Evolutionary conservation across 768 basidiomycete genomes (phyloP).

Genomic region (Leccinum incarnatum): DNA sequence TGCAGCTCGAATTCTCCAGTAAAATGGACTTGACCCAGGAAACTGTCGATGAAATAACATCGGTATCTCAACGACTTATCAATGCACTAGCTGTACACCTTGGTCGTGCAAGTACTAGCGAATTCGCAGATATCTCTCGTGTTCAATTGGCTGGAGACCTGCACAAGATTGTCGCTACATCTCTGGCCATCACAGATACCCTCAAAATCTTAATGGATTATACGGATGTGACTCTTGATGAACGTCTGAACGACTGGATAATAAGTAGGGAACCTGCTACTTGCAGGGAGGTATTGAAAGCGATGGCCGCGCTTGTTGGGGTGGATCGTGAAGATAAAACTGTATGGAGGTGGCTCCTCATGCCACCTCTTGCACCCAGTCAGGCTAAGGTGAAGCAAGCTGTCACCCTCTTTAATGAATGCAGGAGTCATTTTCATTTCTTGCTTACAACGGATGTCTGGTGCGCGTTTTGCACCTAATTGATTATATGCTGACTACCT

Average conservation of each 20-base stretch:
- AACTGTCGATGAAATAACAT: not conserved
- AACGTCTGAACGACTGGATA: not conserved
- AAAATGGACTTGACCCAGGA: not conserved
- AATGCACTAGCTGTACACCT: not conserved
- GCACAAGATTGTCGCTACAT: not conserved
- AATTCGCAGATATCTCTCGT: not conserved
- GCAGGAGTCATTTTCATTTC: not conserved
- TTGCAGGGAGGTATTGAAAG: not conserved
- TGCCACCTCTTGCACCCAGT: not conserved
- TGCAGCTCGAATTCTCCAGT: not conserved
- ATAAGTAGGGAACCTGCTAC: not conserved
- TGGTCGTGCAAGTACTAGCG: not conserved
- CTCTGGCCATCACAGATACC: not conserved
- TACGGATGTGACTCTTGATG: not conserved
- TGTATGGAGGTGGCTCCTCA: not conserved
- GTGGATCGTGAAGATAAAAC: not conserved
- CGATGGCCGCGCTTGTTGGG: not conserved
- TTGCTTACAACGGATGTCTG: constrained; percentile 4
- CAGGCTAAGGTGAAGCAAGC: not conserved
- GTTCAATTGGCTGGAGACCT: not conserved
- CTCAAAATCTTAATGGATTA: not conserved
- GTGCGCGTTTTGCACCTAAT: not conserved
- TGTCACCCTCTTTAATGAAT: not conserved
- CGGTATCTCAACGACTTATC: not conserved
- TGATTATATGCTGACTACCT: not conserved